Evolutionary conservation across 78 protist genomes (phyloP).

Genomic region (Bodo saltans): DNA sequence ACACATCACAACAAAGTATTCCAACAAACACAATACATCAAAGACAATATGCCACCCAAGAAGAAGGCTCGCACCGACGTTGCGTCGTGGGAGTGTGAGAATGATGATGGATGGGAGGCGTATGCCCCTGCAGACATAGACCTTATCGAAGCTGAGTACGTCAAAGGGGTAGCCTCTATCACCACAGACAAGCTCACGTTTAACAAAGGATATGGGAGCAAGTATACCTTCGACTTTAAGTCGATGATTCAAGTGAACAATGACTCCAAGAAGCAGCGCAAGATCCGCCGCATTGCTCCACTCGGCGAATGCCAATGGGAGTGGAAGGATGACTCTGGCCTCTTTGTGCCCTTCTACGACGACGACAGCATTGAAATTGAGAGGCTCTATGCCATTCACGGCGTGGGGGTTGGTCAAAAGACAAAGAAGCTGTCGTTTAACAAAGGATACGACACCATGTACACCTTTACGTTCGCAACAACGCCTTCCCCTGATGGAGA

Average conservation of each 20-base stretch:
- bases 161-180: neutral
- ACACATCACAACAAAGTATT: no score
- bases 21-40: neutral
- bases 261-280: neutral
- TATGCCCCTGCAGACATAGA: neutral
- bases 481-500: neutral
- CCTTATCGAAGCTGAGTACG: neutral
- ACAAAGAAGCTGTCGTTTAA: slow-evolving; percentile 12
- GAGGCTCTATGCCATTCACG: neutral
- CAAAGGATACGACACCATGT: slow-evolving; percentile 7
- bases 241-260: neutral
- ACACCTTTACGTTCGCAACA: neutral
- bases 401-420: neutral
- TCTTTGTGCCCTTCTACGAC: slow-evolving; percentile 9
- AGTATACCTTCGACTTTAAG: slow-evolving; percentile 16
- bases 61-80: neutral
- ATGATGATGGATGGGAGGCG: neutral
- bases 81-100: neutral
- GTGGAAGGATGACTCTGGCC: neutral
- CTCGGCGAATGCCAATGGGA: slow-evolving; percentile 1
- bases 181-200: slow-evolving; percentile 5
- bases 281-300: neutral
- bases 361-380: slow-evolving; percentile 15
- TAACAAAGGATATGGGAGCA: neutral
- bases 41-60: neutral